Evolutionary conservation across 1,139 yeast species (phyloP).

Genomic region (Insectozyma bohioensis): DNA sequence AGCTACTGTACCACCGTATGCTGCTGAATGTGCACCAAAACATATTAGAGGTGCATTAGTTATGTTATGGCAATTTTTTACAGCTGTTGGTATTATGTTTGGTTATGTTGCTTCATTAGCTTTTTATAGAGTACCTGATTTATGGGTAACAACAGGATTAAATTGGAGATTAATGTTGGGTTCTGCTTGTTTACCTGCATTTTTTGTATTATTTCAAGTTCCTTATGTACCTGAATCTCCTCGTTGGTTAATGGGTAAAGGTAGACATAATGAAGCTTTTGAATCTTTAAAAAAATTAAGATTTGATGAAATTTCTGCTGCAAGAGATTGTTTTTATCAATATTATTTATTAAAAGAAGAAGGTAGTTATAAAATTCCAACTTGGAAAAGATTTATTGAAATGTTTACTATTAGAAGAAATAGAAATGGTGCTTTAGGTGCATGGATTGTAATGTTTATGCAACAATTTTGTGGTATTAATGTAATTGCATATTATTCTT

Average conservation of each 20-base stretch:
- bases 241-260: slow-evolving; percentile 72
- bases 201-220: slow-evolving; percentile 64
- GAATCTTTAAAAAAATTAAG: slow-evolving; percentile 51
- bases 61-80: slow-evolving; percentile 88
- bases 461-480: slow-evolving; percentile 92
- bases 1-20: slow-evolving; percentile 80
- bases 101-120: slow-evolving; percentile 75
- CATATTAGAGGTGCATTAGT: slow-evolving; percentile 76
- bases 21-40: slow-evolving; percentile 81
- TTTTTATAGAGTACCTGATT: slow-evolving; percentile 35
- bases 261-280: slow-evolving; percentile 55
- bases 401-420: slow-evolving; percentile 70
- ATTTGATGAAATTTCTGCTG: slow-evolving; percentile 56
- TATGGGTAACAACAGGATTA: slow-evolving; percentile 46
- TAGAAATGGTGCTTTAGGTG: slow-evolving; percentile 77
- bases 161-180: slow-evolving; percentile 85
- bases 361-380: slow-evolving; percentile 52
- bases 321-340: slow-evolving; percentile 74
- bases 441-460: slow-evolving; percentile 82
- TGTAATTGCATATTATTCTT: slow-evolving; percentile 79
- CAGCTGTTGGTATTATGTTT: slow-evolving; percentile 83
- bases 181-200: slow-evolving; percentile 72
- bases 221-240: slow-evolving; percentile 78
- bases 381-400: slow-evolving; percentile 50
- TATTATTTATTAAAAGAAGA: slow-evolving; percentile 64